These are phyloP conservation scores for Neckera pumila DNA, from an alignment of 225 moss, liverwort and hornwort species.

Conservation along the genomic window DNA sequence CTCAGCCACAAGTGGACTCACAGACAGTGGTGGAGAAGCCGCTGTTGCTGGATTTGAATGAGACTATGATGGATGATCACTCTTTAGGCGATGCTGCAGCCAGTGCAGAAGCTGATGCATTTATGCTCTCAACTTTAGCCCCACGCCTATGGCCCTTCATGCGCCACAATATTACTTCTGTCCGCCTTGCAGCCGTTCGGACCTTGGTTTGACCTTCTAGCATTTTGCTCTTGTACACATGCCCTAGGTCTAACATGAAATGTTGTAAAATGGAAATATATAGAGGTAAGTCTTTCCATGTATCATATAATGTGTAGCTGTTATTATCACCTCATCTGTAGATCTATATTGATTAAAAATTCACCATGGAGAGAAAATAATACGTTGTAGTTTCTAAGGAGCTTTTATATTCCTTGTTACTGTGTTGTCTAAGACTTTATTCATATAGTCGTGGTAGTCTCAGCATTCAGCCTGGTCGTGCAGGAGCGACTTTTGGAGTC, in stretches of 20 bases:
- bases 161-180: conserved; percentile 87
- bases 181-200: conserved; percentile 81
- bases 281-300: neutral
- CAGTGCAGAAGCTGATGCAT: conserved; percentile 57
- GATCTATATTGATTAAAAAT: neutral
- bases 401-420: neutral
- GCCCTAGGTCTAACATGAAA: neutral
- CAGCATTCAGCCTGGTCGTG: neutral
- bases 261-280: neutral
- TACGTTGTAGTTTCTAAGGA: neutral
- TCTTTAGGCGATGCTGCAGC: conserved; percentile 25
- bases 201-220: conserved; percentile 11
- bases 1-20: conserved; percentile 71
- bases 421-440: neutral
- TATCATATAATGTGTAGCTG: neutral
- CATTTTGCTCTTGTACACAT: neutral
- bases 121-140: conserved; percentile 69
- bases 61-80: conserved; percentile 51
- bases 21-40: conserved; percentile 55
- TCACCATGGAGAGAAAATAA: neutral
- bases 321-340: neutral
- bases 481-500: conserved; percentile 84
- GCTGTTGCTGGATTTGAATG: conserved; percentile 74
- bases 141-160: conserved; percentile 93
- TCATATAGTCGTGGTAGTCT: neutral